A percentile compares a stretch with the other conserved stretches of the same genome.
These are phyloP conservation scores for Antrodiella citrinella DNA, from an alignment of 768 basidiomycete genomes.

Conservation along the genomic window DNA sequence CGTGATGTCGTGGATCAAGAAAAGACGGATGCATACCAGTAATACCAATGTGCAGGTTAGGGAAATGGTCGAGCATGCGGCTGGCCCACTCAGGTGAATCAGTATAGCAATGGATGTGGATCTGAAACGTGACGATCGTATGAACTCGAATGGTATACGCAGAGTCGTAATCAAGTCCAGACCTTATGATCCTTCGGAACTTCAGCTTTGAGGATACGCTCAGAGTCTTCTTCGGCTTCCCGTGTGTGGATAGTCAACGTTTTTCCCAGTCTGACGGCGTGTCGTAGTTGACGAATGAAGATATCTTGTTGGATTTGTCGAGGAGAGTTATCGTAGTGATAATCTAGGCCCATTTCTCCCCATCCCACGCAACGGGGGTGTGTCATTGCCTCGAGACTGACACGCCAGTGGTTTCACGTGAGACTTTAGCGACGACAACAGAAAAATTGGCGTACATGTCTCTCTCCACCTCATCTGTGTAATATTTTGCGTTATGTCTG, in stretches of 20 bases:
- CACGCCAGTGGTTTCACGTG: no score
- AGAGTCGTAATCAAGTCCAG: constrained; percentile 11
- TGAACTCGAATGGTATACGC: not conserved
- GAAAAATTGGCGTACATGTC: constrained; percentile 42
- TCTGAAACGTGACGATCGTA: constrained; percentile 28
- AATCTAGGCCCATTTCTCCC: constrained; percentile 87
- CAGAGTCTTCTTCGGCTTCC: constrained; percentile 79
- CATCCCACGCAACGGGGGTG: constrained; percentile 82
- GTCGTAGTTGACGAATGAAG: constrained; percentile 58
- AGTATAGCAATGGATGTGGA: constrained; percentile 87
- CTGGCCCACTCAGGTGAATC: constrained; percentile 70
- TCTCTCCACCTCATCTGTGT: constrained; percentile 58
- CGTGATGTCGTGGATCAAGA: constrained; percentile 44
- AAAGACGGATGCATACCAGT: no score
- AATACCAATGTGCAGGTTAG: constrained; percentile 77
- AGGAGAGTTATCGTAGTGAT: constrained; percentile 76
- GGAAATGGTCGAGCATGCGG: constrained; percentile 66
- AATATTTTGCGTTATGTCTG: constrained; percentile 58
- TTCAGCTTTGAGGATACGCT: constrained; percentile 65
- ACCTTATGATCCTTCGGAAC: constrained; percentile 69
- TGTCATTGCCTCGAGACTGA: constrained; percentile 62
- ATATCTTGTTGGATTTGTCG: constrained; percentile 58
- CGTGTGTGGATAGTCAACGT: constrained; percentile 82
- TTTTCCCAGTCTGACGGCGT: constrained; percentile 62
- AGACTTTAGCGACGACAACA: constrained; percentile 31